Evolutionary conservation across 2,329 filamentous ascomycete genomes (phyloP), one percentile per base, ranked within the genome.

Genomic region (Sporothrix sp.): DNA sequence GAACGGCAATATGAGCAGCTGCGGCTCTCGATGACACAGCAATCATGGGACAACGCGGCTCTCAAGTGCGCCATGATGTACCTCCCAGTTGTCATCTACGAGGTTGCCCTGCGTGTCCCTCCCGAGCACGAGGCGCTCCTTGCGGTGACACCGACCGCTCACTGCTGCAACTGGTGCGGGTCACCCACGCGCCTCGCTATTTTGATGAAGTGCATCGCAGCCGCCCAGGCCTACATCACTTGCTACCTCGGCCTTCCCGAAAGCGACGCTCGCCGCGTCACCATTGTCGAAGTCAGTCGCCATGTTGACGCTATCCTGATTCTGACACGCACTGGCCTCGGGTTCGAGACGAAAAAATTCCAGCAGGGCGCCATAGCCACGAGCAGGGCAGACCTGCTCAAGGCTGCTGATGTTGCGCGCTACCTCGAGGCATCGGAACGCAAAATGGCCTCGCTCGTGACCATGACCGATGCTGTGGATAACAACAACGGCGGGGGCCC

Each of bases 151-250:
- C 35, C 51, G 5, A 6, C 25, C 13, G 39, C 20, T 14, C 44
- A 39, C 6, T 59, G 58, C 54, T 60, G 58, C 43, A 50, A 39
- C 33, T 60, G 58, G 58, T 60, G 58, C 36, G 10, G 25, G 3
- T 58, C 56, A 8, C 21, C 50, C 2, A 45, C 49, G 7, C 57
- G 58, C 7, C 40, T 56, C 4, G 52, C 52, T 3, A 38, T 60
- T 3, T 35, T 59, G 7, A 36, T 56, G 33, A 54, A 56, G 23
- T 51, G 52, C 51, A 49, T 56, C 8, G 40, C 47, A 10, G 57
- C 58, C 7, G 47, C 55, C 14, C 57, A 58, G 39, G 45, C 21
- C 30, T 60, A 51, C 33, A 50, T 60, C 20, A 47, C 37, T 28
- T 38, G 36, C n/a, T 57, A 54, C 40, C 16, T 58, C 2, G 52